These are phyloP conservation scores for Colletotrichum filicis DNA, from an alignment of 2,329 filamentous ascomycete species.

Conservation along the genomic window DNA sequence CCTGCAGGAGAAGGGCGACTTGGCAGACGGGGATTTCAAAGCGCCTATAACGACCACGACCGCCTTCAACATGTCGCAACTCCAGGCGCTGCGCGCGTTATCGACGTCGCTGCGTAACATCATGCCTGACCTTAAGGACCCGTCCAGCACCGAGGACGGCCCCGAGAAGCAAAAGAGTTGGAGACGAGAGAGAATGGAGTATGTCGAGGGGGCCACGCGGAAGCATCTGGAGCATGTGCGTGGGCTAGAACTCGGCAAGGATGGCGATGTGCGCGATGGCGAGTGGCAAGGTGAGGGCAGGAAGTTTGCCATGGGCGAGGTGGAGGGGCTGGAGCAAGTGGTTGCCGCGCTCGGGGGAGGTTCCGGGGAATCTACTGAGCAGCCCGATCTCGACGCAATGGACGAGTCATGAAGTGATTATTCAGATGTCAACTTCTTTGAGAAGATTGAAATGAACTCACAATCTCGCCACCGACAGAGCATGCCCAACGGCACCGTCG, in stretches of 20 bases:
- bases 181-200: constrained; percentile 78
- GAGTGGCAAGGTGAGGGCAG: constrained; percentile 70
- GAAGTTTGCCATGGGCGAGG: constrained; percentile 61
- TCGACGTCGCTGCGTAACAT: constrained; percentile 70
- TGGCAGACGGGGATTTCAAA: constrained; percentile 61
- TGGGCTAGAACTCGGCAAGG: constrained; percentile 72
- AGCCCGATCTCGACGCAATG: constrained; percentile 27
- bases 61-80: constrained; percentile 83
- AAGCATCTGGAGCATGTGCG: constrained; percentile 78
- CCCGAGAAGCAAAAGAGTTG: constrained; percentile 61
- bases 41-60: constrained; percentile 76
- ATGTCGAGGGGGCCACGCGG: constrained; percentile 83
- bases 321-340: constrained; percentile 66
- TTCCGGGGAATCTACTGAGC: constrained; percentile 24
- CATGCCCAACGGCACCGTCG: not conserved
- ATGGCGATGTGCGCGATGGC: constrained; percentile 72
- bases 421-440: not conserved
- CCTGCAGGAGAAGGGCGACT: constrained; percentile 62
- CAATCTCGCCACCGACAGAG: not conserved
- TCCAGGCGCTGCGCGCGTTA: constrained; percentile 80
- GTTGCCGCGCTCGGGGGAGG: constrained; percentile 55
- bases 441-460: not conserved
- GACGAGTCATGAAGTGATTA: constrained; percentile 24
- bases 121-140: constrained; percentile 66
- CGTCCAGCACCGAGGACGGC: constrained; percentile 39